phyloP scores from a whole-genome alignment of 179 eudicot species.

The Beta macrorhiza region DNA sequence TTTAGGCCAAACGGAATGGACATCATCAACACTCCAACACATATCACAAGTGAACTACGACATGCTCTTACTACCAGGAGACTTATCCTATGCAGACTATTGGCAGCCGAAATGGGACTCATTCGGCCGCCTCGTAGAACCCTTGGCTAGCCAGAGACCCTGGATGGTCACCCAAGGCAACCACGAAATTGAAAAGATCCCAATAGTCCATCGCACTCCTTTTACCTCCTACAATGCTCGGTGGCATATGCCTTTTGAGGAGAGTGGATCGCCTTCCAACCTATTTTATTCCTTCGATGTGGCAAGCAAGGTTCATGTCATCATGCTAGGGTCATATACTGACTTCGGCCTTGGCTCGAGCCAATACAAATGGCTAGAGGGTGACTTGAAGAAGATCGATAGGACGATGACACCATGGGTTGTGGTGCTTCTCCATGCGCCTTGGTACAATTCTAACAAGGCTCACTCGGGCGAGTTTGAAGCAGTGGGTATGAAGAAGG shows the following conservation, averaged over 20 bases:
- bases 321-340: constrained; percentile 78
- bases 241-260: constrained; percentile 71
- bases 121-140: constrained; percentile 52
- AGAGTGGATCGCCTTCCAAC: constrained; percentile 64
- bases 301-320: constrained; percentile 54
- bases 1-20: constrained; percentile 58
- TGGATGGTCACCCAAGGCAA: constrained; percentile 72
- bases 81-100: constrained; percentile 53
- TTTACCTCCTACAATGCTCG: constrained; percentile 61
- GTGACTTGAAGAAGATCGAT: constrained; percentile 49
- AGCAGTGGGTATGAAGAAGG: constrained; percentile 47
- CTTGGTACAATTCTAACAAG: constrained; percentile 68
- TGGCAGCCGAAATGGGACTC: constrained; percentile 56
- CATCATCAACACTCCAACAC: constrained; percentile 48
- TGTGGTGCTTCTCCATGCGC: constrained; percentile 60
- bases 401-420: constrained; percentile 66
- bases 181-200: constrained; percentile 52
- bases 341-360: constrained; percentile 48
- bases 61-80: constrained; percentile 53
- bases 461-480: constrained; percentile 69
- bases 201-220: constrained; percentile 23
- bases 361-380: constrained; percentile 62
- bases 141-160: constrained; percentile 56
- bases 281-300: constrained; percentile 73
- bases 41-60: constrained; percentile 45